These are phyloP conservation scores for Mucor velutinosus DNA, from an alignment of 371 early-diverging fungal species.

Conservation along the genomic window DNA sequence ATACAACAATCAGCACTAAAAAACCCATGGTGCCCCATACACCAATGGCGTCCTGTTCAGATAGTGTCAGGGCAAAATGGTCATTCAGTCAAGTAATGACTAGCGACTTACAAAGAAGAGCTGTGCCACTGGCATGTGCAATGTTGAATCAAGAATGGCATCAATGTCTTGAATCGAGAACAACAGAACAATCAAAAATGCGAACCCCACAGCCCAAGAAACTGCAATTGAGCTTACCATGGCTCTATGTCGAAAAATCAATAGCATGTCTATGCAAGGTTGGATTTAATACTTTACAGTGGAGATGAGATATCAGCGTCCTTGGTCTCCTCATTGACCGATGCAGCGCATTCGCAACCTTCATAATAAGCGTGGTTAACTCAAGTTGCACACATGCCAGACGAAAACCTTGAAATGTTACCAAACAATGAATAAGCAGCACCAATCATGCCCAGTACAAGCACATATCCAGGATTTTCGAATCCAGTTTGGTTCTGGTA, in stretches of 20 bases:
- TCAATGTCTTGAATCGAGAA: slow-evolving; percentile 49
- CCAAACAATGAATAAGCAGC: slow-evolving; percentile 50
- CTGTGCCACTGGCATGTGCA: slow-evolving; percentile 48
- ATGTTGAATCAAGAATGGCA: slow-evolving; percentile 27
- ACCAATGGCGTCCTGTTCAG: slow-evolving; percentile 54
- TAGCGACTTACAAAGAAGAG: slow-evolving; percentile 34
- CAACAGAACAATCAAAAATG: slow-evolving; percentile 34
- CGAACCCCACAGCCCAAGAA: slow-evolving; percentile 43
- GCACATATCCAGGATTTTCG: slow-evolving; percentile 38
- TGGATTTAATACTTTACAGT: slow-evolving; percentile 17
- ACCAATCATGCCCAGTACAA: slow-evolving; percentile 46
- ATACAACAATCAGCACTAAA: slow-evolving; percentile 51
- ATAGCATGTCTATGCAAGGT: not conserved
- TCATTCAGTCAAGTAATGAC: not conserved
- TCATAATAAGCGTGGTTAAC: not conserved
- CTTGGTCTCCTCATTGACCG: slow-evolving; percentile 48
- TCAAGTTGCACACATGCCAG: not conserved
- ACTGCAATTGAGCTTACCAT: slow-evolving; percentile 42
- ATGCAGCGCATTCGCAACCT: slow-evolving; percentile 50
- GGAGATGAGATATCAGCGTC: slow-evolving; percentile 47
- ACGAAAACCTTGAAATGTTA: slow-evolving; percentile 7
- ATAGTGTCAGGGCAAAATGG: not conserved
- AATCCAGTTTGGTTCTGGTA: slow-evolving; percentile 50
- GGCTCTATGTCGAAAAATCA: slow-evolving; percentile 24
- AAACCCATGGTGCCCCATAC: slow-evolving; percentile 40